Base-by-base conservation (phyloP, 345 rosid species). In the Dovyalis caffra region DNA sequence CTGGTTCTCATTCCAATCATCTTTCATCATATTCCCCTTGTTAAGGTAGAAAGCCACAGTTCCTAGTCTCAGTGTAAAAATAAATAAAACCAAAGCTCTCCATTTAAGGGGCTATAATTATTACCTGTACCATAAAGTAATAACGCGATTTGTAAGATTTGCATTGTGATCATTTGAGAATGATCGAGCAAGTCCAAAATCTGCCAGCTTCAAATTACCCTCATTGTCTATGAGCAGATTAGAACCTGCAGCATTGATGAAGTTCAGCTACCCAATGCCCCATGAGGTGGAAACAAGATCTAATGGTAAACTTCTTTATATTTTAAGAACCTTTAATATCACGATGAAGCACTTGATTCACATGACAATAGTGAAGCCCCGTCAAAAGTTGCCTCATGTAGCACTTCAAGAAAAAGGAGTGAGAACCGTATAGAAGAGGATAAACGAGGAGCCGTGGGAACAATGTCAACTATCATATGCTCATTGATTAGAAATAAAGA, bases 311-410 rank as follows among this genome's bases (percentile, higher is more conserved):
- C 56, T 21, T 43, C 35, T 65, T 57, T 61, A 16, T 64, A 33
- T 15, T 37, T 28, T 67, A 76, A 75, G 49, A 74, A 94, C 98
- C 97, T 92, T 94, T 94, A 29, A 94, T 94, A 83, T 94, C 97
- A 61, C 97, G 90, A 82, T 95, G 99, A 84, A 95, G 98, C 56
- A 95, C 97, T 87, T 95, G 98, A 78, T 93, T 89, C 53, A 93
- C 83, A 77, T 95, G 99, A 79, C 98, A 95, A 72, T 93, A 95
- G 77, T 93, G 98, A 71, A 95, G 96, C 56, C 99, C 99, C 0
- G 98, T 95, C 85, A 95, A 84, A 14, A 95, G 93, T 84, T 95
- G 99, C 86, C 80, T 93, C 99, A 93, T 95, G 82, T 95, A 95
- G 83, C 99, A 95, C 99, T 92, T 67, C 35, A 63, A 64, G 31